phyloP scores from a whole-genome alignment of 2,329 filamentous ascomycete species.

The Cladosporium halotolerans region DNA sequence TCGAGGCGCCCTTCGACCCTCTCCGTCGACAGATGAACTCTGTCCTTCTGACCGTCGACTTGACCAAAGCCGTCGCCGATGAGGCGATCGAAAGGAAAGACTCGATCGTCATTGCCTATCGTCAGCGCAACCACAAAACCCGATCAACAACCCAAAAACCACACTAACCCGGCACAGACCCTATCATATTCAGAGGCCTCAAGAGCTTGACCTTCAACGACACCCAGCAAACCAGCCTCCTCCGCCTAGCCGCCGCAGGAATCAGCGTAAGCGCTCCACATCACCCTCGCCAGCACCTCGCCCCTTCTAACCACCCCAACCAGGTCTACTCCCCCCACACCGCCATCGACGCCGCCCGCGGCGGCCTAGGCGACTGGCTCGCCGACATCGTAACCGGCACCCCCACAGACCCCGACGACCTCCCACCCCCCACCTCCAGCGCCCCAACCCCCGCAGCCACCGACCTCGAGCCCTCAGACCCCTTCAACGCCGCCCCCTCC shows the following conservation, averaged over 20 bases:
- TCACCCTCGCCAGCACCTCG: constrained; percentile 89
- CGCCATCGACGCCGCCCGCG: constrained; percentile 77
- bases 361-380: constrained; percentile 90
- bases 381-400: constrained; percentile 71
- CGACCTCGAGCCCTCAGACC: constrained; percentile 7
- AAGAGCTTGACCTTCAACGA: constrained; percentile 82
- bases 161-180: constrained; percentile 52
- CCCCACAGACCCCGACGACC: constrained; percentile 25
- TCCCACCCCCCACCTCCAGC: constrained; percentile 6
- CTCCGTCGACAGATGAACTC: constrained; percentile 55
- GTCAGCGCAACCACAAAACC: constrained; percentile 42
- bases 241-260: constrained; percentile 74
- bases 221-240: constrained; percentile 77
- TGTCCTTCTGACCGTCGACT: constrained; percentile 78
- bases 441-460: constrained; percentile 7
- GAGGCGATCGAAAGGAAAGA: constrained; percentile 75
- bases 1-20: constrained; percentile 61
- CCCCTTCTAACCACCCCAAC: constrained; percentile 43
- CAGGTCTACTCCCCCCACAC: constrained; percentile 87
- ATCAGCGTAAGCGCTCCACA: constrained; percentile 71
- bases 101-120: constrained; percentile 82
- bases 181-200: constrained; percentile 89
- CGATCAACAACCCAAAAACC: no score
- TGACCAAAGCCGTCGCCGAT: constrained; percentile 80
- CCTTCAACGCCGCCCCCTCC: constrained; percentile 29